phyloP scores from a whole-genome alignment of 2,329 filamentous ascomycete genomes.

The Aspergillus vadensis region DNA sequence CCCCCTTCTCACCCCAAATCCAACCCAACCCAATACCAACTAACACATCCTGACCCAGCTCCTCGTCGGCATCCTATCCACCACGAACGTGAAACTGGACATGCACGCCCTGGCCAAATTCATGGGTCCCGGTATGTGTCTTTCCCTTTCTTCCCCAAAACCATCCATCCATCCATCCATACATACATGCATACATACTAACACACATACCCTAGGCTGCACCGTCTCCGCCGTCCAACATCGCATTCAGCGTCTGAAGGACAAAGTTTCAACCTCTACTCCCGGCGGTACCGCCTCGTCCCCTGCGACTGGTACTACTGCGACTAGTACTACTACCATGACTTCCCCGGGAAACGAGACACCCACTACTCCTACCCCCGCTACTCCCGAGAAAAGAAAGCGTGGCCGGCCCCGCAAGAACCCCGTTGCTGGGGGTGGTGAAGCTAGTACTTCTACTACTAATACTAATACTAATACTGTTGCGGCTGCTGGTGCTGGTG shows the following conservation, averaged over 20 bases:
- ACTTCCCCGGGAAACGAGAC: background rate
- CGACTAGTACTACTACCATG: background rate
- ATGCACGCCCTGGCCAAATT: constrained; percentile 20
- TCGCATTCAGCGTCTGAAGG: constrained; percentile 25
- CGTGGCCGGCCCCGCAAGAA: background rate
- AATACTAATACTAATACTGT: too few relatives aligned
- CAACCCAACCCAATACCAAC: background rate
- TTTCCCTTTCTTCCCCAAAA: background rate
- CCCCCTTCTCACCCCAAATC: background rate
- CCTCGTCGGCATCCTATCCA: constrained; percentile 25
- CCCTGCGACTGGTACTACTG: background rate
- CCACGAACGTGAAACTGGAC: constrained; percentile 21
- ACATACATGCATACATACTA: background rate
- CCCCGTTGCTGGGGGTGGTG: background rate
- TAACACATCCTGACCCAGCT: constrained; percentile 18
- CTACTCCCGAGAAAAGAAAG: constrained; percentile 11
- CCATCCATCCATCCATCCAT: background rate
- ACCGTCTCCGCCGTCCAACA: constrained; percentile 27
- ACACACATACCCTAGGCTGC: constrained; percentile 22
- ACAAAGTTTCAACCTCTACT: background rate
- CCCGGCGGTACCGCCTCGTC: background rate
- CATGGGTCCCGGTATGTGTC: constrained; percentile 28
- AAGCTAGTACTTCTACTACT: background rate
- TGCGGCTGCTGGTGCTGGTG: background rate
- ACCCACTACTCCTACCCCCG: background rate